A percentile compares a stretch with the other conserved stretches of the same genome.
Conservation (phyloP, 257 asterid genomes). For the Perilla frutescens region DNA sequence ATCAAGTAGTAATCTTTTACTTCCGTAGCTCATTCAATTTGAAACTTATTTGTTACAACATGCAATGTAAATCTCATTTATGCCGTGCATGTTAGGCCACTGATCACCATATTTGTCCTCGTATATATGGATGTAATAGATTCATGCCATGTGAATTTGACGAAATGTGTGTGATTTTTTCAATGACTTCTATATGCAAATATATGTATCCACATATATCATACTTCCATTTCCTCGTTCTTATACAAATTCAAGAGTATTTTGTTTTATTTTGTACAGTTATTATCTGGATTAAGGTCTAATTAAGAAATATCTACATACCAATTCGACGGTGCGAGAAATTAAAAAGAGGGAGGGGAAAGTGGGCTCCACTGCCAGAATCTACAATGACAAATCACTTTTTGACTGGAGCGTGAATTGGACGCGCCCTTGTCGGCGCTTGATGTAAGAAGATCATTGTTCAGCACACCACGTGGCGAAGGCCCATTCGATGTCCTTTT, state of each 20-base stretch:
- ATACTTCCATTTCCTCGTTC: no score
- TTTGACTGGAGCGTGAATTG: conserved; percentile 45
- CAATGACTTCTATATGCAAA: no score
- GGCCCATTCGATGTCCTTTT: conserved; percentile 24
- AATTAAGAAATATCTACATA: background rate
- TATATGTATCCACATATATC: no score
- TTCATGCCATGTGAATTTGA: background rate
- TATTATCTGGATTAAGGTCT: background rate
- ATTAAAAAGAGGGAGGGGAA: background rate
- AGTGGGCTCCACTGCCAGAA: conserved; percentile 34
- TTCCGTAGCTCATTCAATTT: no score
- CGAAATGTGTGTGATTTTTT: no score
- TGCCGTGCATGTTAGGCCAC: no score
- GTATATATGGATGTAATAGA: background rate
- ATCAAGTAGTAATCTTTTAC: no score
- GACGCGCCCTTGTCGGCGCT: conserved; percentile 39
- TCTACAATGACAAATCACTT: conserved; percentile 21
- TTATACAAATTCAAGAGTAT: no score
- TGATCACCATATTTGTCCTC: background rate
- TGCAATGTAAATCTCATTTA: no score
- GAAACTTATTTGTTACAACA: no score
- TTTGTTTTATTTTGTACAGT: background rate
- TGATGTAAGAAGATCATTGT: conserved; percentile 13
- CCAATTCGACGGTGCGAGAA: background rate
- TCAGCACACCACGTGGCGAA: conserved; percentile 37